Conservation (phyloP, 2,329 filamentous ascomycete genomes). For the Leptographium wingfieldii region DNA sequence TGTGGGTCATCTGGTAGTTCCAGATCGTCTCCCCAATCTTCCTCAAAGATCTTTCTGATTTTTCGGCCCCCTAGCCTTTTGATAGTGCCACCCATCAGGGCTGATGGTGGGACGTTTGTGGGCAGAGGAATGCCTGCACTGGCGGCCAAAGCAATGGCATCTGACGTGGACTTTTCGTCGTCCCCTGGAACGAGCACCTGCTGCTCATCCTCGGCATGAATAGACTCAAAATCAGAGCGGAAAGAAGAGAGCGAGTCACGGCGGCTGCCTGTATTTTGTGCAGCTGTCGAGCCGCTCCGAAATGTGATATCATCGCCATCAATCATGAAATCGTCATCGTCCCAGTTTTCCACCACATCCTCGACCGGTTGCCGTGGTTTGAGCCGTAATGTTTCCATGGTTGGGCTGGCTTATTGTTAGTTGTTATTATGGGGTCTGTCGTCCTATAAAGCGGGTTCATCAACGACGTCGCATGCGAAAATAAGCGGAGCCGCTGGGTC, state of each 20-base stretch:
- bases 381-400: slow-evolving; percentile 42
- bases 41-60: slow-evolving; percentile 58
- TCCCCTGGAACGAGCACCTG: slow-evolving; percentile 71
- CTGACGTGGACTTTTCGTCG: slow-evolving; percentile 69
- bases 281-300: slow-evolving; percentile 33
- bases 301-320: slow-evolving; percentile 54
- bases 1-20: slow-evolving; percentile 50
- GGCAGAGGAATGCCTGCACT: slow-evolving; percentile 87
- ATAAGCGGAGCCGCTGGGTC: neutral
- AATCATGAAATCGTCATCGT: slow-evolving; percentile 63
- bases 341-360: slow-evolving; percentile 62
- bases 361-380: slow-evolving; percentile 42
- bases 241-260: slow-evolving; percentile 74
- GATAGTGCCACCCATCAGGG: slow-evolving; percentile 83
- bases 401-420: neutral
- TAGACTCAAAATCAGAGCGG: slow-evolving; percentile 68
- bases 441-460: slow-evolving; percentile 1
- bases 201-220: slow-evolving; percentile 72
- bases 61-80: slow-evolving; percentile 72
- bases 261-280: slow-evolving; percentile 36
- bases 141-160: slow-evolving; percentile 79
- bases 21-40: slow-evolving; percentile 73
- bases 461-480: slow-evolving; percentile 6
- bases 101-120: slow-evolving; percentile 73
- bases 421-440: slow-evolving; percentile 1